Evolutionary conservation across 768 basidiomycete species (phyloP).

Genomic region (Auricularia heimuer): DNA sequence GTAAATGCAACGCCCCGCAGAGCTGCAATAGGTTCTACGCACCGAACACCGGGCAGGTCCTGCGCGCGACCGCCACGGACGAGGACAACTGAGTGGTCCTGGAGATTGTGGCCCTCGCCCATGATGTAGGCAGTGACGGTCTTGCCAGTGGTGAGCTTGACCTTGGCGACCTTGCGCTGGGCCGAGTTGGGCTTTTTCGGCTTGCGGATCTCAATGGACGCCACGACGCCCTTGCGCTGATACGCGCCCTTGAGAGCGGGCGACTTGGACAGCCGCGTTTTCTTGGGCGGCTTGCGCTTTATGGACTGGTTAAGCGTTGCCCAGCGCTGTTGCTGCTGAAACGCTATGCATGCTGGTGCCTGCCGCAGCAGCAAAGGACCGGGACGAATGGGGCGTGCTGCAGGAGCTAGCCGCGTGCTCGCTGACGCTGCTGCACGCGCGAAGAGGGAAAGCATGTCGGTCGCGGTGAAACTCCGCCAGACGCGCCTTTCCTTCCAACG

Average conservation of each 20-base stretch:
- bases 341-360: too few relatives aligned
- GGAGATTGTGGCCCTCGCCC: conserved; percentile 95
- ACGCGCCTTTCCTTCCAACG: too few relatives aligned
- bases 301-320: conserved; percentile 85
- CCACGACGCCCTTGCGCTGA: conserved; percentile 88
- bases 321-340: conserved; percentile 10
- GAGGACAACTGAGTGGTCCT: conserved; percentile 93
- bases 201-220: conserved; percentile 65
- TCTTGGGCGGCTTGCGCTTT: conserved; percentile 50
- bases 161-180: conserved; percentile 90
- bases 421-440: too few relatives aligned
- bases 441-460: too few relatives aligned
- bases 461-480: too few relatives aligned
- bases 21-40: conserved; percentile 16
- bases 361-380: too few relatives aligned
- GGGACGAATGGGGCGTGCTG: too few relatives aligned
- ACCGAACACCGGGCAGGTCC: conserved; percentile 98
- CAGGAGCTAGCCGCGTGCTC: too few relatives aligned
- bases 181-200: conserved; percentile 99
- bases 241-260: conserved; percentile 73
- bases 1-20: conserved; percentile 3
- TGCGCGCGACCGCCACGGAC: conserved; percentile 93
- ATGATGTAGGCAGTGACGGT: conserved; percentile 89
- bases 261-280: conserved; percentile 45
- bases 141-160: conserved; percentile 85